Conservation (phyloP, 176 grass and related monocot species). For the Bothriochloa decipiens region DNA sequence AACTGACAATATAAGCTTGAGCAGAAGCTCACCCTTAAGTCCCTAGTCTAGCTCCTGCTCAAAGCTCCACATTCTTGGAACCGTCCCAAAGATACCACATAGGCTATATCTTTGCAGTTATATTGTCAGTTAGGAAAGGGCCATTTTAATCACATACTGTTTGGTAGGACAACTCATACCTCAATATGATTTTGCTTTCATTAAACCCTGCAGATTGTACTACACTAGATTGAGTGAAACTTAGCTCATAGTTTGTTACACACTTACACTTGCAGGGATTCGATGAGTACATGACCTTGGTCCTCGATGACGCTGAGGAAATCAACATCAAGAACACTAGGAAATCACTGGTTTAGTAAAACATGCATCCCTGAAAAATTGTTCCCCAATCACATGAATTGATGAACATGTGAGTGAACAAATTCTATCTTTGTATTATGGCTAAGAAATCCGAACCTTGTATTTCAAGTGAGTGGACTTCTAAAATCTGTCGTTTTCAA, state of each 20-base stretch:
- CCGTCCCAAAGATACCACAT: too few species aligned
- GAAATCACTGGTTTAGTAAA: conserved; percentile 70
- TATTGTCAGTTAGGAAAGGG: too few species aligned
- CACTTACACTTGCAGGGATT: conserved; percentile 60
- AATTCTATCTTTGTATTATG: neutral
- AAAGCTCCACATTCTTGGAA: too few species aligned
- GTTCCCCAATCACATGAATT: neutral
- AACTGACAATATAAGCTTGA: too few species aligned
- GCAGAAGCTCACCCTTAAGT: too few species aligned
- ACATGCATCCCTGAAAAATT: neutral
- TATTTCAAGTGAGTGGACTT: neutral
- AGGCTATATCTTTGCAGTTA: too few species aligned
- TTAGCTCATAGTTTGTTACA: neutral
- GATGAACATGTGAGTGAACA: conserved; percentile 77
- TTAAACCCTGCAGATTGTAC: neutral
- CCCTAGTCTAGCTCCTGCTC: too few species aligned
- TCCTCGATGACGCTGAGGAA: conserved; percentile 94
- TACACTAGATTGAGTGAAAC: neutral
- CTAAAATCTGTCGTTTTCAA: conserved; percentile 1
- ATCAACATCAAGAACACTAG: conserved; percentile 78
- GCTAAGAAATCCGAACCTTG: neutral
- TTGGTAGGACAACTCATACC: neutral
- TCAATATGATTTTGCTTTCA: neutral
- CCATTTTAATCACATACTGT: neutral
- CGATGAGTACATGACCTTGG: conserved; percentile 97